phyloP scores from a whole-genome alignment of 495 filamentous ascomycete species.

The Annulohypoxylon moriforme region DNA sequence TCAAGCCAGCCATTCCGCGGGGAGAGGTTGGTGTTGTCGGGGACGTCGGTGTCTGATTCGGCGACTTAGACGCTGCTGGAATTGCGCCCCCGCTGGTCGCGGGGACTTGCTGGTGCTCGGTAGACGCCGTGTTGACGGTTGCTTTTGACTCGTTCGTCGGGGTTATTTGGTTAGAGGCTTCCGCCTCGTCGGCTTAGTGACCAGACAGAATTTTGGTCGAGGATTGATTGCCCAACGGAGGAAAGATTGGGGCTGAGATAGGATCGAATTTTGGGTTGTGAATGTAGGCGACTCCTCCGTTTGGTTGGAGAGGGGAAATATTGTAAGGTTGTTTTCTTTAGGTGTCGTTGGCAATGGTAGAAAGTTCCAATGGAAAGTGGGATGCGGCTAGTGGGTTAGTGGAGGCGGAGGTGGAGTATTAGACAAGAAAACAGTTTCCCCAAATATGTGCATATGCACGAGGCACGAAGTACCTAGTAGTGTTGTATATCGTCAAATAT shows the following conservation, averaged over 20 bases:
- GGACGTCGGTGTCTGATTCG: slow-evolving; percentile 39
- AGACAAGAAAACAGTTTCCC: background rate
- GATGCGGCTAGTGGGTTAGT: slow-evolving; percentile 27
- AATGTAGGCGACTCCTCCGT: slow-evolving; percentile 5
- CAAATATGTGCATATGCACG: slow-evolving; percentile 8
- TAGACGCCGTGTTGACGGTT: slow-evolving; percentile 57
- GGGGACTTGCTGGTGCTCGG: slow-evolving; percentile 40
- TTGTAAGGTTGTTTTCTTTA: slow-evolving; percentile 22
- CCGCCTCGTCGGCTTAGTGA: slow-evolving; percentile 25
- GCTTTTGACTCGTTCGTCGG: slow-evolving; percentile 37
- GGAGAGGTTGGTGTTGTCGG: slow-evolving; percentile 33
- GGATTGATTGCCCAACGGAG: background rate
- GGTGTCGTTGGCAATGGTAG: slow-evolving; percentile 19
- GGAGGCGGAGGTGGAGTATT: background rate
- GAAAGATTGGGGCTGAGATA: background rate
- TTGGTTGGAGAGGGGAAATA: slow-evolving; percentile 23
- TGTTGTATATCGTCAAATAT: background rate
- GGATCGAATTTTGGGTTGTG: slow-evolving; percentile 14
- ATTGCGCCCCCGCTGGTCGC: slow-evolving; percentile 38
- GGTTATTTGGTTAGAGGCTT: slow-evolving; percentile 23
- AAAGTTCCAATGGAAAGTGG: slow-evolving; percentile 32
- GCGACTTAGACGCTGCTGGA: slow-evolving; percentile 50
- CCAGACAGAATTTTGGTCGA: slow-evolving; percentile 10
- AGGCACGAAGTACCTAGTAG: background rate
- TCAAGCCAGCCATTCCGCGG: slow-evolving; percentile 57